phyloP scores from a whole-genome alignment of 345 rosid genomes.

The Syzygium aromaticum region DNA sequence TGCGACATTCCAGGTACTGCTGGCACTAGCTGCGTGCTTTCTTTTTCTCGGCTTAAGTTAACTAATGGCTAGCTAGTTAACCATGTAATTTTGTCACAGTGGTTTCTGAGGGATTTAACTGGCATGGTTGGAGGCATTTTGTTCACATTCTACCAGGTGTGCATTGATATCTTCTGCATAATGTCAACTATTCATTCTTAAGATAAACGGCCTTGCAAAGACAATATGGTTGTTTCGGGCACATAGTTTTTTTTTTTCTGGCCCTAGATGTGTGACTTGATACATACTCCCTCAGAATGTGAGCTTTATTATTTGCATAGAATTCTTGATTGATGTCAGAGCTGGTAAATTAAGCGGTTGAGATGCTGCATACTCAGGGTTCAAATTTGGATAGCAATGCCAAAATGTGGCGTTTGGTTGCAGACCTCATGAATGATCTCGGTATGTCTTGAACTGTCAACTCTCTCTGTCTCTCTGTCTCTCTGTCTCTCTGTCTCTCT shows the following conservation, averaged over 20 bases:
- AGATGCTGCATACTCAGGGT: constrained; percentile 33
- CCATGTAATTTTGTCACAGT: constrained; percentile 32
- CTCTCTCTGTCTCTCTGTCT: background rate
- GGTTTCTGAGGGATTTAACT: constrained; percentile 95
- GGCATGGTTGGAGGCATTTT: constrained; percentile 95
- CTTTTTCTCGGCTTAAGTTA: background rate
- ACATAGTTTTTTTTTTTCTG: background rate
- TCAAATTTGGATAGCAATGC: constrained; percentile 89
- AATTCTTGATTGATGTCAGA: background rate
- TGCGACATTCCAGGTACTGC: constrained; percentile 83
- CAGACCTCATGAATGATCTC: constrained; percentile 92
- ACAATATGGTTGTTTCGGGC: background rate
- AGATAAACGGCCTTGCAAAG: background rate
- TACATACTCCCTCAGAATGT: background rate
- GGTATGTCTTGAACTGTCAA: constrained; percentile 29
- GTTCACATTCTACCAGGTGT: constrained; percentile 91
- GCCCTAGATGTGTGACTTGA: background rate
- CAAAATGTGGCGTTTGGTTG: constrained; percentile 95
- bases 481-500: background rate
- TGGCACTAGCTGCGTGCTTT: background rate
- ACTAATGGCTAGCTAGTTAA: background rate
- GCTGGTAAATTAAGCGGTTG: background rate
- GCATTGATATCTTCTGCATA: background rate
- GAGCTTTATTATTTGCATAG: background rate
- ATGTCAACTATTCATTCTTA: background rate